A percentile compares a stretch with the other conserved stretches of the same genome.
Conservation (phyloP, 192 early-diverging fungal species). For the Rhizoclosmatium sp. region DNA sequence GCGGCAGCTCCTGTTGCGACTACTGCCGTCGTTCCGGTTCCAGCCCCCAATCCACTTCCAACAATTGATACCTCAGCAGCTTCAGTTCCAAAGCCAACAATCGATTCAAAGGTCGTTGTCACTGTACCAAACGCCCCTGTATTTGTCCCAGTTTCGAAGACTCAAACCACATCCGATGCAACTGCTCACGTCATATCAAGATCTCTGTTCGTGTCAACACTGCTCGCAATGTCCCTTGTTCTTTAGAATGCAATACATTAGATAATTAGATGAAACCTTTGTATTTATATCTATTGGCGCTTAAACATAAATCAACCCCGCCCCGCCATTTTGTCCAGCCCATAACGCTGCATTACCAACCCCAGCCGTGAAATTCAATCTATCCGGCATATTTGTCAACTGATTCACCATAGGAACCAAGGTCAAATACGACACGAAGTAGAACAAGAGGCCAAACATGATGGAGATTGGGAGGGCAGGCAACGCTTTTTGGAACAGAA, state of each 20-base stretch:
- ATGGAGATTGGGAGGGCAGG: constrained; percentile 89
- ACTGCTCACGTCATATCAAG: background rate
- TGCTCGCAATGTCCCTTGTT: background rate
- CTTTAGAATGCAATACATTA: background rate
- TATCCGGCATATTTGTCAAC: constrained; percentile 30
- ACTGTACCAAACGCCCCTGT: background rate
- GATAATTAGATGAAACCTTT: background rate
- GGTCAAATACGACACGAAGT: constrained; percentile 63
- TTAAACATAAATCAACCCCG: constrained; percentile 17
- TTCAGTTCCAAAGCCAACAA: background rate
- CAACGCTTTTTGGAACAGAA: constrained; percentile 79
- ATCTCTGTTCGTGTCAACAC: background rate
- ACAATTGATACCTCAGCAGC: background rate
- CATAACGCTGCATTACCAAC: background rate
- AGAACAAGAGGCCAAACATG: constrained; percentile 84
- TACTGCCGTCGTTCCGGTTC: background rate
- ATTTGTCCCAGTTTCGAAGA: background rate
- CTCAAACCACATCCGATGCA: background rate
- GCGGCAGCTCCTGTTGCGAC: background rate
- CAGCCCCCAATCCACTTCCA: background rate
- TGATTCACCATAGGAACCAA: constrained; percentile 50
- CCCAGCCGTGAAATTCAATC: background rate
- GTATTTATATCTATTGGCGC: background rate
- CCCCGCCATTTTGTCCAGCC: background rate
- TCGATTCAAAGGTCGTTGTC: background rate